Evolutionary conservation across 1,284 basidiomycete genomes (phyloP).

Genomic region (Ustilago nuda): DNA sequence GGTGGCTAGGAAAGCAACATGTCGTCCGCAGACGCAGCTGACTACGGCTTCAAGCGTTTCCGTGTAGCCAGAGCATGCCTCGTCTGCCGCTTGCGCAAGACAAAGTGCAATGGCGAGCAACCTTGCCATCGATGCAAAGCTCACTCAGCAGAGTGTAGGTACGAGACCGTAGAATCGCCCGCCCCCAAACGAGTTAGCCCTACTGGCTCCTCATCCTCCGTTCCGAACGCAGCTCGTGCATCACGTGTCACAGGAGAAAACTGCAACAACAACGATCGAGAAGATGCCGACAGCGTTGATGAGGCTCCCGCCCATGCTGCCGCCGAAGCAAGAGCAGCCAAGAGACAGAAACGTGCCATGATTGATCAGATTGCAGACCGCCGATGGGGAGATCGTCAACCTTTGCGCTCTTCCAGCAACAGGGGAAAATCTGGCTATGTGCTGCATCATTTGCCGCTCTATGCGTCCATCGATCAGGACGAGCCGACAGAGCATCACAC

Average conservation of each 20-base stretch:
- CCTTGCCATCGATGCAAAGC: constrained; percentile 52
- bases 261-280: constrained; percentile 1
- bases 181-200: constrained; percentile 29
- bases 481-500: constrained; percentile 29
- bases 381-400: constrained; percentile 35
- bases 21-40: constrained; percentile 52
- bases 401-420: constrained; percentile 21
- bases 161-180: constrained; percentile 42
- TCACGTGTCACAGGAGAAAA: constrained; percentile 19
- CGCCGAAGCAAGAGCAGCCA: constrained; percentile 30
- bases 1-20: constrained; percentile 9
- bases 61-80: constrained; percentile 44
- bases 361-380: constrained; percentile 48
- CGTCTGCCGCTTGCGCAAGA: constrained; percentile 49
- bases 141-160: constrained; percentile 48
- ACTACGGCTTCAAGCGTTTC: constrained; percentile 50
- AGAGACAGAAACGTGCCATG: constrained; percentile 42
- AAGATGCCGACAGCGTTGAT: constrained; percentile 21
- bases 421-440: constrained; percentile 39
- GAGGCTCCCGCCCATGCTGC: constrained; percentile 16
- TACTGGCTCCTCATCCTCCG: constrained; percentile 22
- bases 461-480: constrained; percentile 46
- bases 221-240: constrained; percentile 10
- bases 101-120: constrained; percentile 51
- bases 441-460: constrained; percentile 42